Percentiles rank a stretch among this genome's conserved stretches.
These are phyloP conservation scores for Orbilia ellipsospora DNA, from an alignment of 2,329 filamentous ascomycete species.

Conservation along the genomic window DNA sequence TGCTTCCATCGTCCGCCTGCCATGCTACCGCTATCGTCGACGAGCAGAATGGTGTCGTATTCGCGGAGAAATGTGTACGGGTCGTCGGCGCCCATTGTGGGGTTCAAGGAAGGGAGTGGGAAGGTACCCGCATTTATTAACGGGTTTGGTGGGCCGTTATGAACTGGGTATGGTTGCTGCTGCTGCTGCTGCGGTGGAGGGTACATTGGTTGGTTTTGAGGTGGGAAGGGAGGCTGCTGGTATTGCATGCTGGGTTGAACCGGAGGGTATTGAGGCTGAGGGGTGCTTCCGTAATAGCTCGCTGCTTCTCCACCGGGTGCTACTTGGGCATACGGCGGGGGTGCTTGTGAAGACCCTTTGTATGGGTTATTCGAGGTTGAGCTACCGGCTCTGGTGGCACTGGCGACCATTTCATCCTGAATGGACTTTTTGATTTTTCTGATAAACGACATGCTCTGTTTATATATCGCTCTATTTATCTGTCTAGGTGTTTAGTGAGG, in stretches of 20 bases:
- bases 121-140: conserved; percentile 44
- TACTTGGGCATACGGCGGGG: conserved; percentile 34
- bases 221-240: conserved; percentile 1
- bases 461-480: too few relatives aligned
- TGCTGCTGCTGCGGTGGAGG: background rate
- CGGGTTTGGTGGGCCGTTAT: conserved; percentile 11
- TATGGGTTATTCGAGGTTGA: conserved; percentile 31
- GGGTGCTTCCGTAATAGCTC: conserved; percentile 50
- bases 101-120: conserved; percentile 41
- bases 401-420: conserved; percentile 15
- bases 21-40: conserved; percentile 95
- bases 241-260: conserved; percentile 12
- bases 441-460: conserved; percentile 40
- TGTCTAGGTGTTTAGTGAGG: background rate
- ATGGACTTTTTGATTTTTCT: conserved; percentile 35
- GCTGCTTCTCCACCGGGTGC: conserved; percentile 27
- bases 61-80: conserved; percentile 78
- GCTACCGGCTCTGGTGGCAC: conserved; percentile 9
- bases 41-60: conserved; percentile 90
- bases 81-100: conserved; percentile 63
- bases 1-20: conserved; percentile 76
- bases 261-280: conserved; percentile 50
- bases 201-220: conserved; percentile 11
- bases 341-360: conserved; percentile 6
- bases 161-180: background rate